Base-by-base conservation (phyloP, 2,329 filamentous ascomycete species). In the Rhynchosporium graminicola region DNA sequence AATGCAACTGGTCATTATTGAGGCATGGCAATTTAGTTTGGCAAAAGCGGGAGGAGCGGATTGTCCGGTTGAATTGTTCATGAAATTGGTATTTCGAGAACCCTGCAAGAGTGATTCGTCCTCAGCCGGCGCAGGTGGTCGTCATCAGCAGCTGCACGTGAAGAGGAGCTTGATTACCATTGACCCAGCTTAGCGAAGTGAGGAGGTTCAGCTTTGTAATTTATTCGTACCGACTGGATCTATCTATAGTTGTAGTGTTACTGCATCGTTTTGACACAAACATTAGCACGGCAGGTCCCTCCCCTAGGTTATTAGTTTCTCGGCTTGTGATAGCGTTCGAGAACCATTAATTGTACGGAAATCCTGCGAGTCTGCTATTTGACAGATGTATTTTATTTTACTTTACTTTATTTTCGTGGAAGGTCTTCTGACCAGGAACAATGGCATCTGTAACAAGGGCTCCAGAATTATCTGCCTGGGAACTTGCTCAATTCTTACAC, bases 81-180 rank as follows among this genome's bases (percentile, higher is more conserved):
- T 36, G 5, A 48, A 48, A 56, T 55, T 61, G 50, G 59, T 20
- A 40, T 48, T 56, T 56, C 52, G 47, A 50, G 52, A 57, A 57
- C 52, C 52, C 60, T 51, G 60, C 46, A 43, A 33, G 31, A 45
- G 42, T 40, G 51, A 54, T 40, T 54, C 51, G 51, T 59, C 57
- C 57, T 57, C 52, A 31, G 38, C n/a, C 42, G 20, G 20, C 20
- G 20, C 20, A 20, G 28, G 31, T 43, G 46, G 59, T 61, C 51
- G 38, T 57, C 52, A 43, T 38, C 57, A 50, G 36, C 4, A 36
- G 47, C 42, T 26, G 57, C 64, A 66, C 62, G 60, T 66, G 60
- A 62, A 61, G 56, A 50, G 31, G 33, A 26, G 12, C 40, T 54
- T 46, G 50, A 29, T 26, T 38, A 5, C n/a, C 36, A 54, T 47